These are phyloP conservation scores for Sporothrix phasma DNA, from an alignment of 2,329 filamentous ascomycete genomes.

Conservation along the genomic window DNA sequence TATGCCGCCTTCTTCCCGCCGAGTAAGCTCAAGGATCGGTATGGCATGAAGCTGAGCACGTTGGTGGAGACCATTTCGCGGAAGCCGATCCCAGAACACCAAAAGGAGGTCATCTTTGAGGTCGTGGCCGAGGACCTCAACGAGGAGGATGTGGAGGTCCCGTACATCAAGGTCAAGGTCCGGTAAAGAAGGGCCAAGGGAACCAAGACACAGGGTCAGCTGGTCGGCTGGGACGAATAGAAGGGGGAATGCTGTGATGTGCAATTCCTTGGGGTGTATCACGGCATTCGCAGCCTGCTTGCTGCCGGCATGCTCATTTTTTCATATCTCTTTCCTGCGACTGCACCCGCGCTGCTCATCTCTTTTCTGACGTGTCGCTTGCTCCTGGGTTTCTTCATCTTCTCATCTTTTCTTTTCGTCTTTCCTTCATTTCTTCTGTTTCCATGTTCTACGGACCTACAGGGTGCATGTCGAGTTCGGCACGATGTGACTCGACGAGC, in stretches of 20 bases:
- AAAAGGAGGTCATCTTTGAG: constrained; percentile 94
- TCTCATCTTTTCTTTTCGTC: too few species aligned
- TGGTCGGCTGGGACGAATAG: background rate
- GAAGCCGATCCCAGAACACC: constrained; percentile 81
- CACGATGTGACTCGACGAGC: background rate
- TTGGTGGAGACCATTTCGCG: constrained; percentile 83
- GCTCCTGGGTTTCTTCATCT: background rate
- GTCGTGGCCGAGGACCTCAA: constrained; percentile 82
- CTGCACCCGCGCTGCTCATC: background rate
- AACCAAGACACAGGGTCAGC: background rate
- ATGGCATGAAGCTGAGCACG: constrained; percentile 74
- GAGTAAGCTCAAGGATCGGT: constrained; percentile 68
- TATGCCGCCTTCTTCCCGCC: constrained; percentile 89
- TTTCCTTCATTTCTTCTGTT: background rate
- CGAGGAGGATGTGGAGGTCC: constrained; percentile 92
- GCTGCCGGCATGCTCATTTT: background rate
- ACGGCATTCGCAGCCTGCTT: background rate
- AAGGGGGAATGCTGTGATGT: background rate
- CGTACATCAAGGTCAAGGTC: constrained; percentile 86
- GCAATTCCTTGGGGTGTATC: background rate
- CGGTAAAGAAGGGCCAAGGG: constrained; percentile 21
- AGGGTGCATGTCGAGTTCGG: background rate
- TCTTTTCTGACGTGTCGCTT: background rate
- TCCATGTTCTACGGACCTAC: background rate
- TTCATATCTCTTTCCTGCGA: background rate